Evolutionary conservation across 1,284 basidiomycete genomes (phyloP).

Genomic region (Trametes sp.): DNA sequence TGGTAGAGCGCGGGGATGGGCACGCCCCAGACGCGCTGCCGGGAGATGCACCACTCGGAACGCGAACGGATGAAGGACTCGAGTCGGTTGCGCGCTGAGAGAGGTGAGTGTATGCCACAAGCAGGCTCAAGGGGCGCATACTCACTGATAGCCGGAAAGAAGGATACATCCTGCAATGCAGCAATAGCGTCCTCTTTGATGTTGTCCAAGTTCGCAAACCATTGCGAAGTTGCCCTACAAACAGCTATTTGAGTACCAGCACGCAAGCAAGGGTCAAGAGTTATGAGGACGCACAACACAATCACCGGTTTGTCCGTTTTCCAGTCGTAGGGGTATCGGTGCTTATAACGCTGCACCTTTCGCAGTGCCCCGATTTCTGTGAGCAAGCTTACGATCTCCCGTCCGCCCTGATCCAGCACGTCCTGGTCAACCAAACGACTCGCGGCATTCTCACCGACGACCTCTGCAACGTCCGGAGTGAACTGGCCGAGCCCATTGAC

Average conservation of each 20-base stretch:
- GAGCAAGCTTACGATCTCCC: constrained; percentile 71
- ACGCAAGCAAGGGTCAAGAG: too few species aligned
- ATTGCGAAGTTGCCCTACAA: constrained; percentile 92
- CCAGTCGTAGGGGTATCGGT: constrained; percentile 98
- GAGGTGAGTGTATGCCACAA: constrained; percentile 9
- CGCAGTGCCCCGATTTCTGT: constrained; percentile 66
- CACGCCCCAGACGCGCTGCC: constrained; percentile 98
- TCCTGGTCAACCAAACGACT: constrained; percentile 69
- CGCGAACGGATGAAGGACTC: constrained; percentile 87
- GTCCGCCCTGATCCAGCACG: constrained; percentile 78
- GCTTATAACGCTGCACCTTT: constrained; percentile 77
- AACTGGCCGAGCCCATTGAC: constrained; percentile 87
- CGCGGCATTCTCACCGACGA: constrained; percentile 57
- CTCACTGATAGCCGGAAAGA: constrained; percentile 82
- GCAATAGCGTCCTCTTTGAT: constrained; percentile 83
- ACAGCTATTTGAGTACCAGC: neutral
- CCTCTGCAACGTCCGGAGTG: constrained; percentile 59
- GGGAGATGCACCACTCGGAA: constrained; percentile 99
- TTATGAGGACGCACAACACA: constrained; percentile 68
- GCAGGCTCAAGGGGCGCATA: too few species aligned
- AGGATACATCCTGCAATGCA: constrained; percentile 78
- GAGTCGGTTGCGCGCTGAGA: constrained; percentile 81
- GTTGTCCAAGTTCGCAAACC: constrained; percentile 92
- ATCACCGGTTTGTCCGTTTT: constrained; percentile 94
- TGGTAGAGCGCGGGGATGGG: constrained; percentile 94